A percentile compares a stretch with the other conserved stretches of the same genome.
phyloP scores from a whole-genome alignment of 2,329 filamentous ascomycete species.

The Fusarium sp. region DNA sequence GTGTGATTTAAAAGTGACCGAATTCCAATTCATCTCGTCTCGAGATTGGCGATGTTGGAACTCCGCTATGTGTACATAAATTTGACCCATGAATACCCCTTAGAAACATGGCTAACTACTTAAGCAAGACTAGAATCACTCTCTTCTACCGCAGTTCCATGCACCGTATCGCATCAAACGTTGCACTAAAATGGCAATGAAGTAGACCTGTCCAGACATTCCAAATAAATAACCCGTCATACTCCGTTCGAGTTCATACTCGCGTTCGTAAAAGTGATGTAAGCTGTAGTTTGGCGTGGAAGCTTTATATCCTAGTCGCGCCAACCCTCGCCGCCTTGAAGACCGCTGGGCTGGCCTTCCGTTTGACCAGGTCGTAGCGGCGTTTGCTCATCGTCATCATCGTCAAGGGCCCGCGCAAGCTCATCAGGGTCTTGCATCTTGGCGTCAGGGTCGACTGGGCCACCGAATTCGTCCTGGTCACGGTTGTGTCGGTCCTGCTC shows the following conservation, averaged over 20 bases:
- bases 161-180: background rate
- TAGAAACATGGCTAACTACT: background rate
- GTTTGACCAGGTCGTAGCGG: conserved; percentile 43
- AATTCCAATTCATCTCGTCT: conserved; percentile 6
- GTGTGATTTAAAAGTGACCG: background rate
- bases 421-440: conserved; percentile 75
- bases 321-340: conserved; percentile 61
- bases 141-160: conserved; percentile 12
- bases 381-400: conserved; percentile 59
- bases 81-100: background rate
- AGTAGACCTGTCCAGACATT: conserved; percentile 12
- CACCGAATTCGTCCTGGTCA: conserved; percentile 57
- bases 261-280: conserved; percentile 9
- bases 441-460: conserved; percentile 66
- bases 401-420: conserved; percentile 66
- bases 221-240: conserved; percentile 36
- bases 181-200: background rate
- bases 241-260: conserved; percentile 23
- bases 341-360: conserved; percentile 49
- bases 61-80: conserved; percentile 25
- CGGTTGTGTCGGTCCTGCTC: conserved; percentile 59
- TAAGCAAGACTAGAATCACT: background rate
- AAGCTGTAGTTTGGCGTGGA: background rate
- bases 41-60: conserved; percentile 3
- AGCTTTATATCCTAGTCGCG: conserved; percentile 44